These are phyloP conservation scores for Sugiyamaella japonica DNA, from an alignment of 1,139 yeast species.

Conservation along the genomic window DNA sequence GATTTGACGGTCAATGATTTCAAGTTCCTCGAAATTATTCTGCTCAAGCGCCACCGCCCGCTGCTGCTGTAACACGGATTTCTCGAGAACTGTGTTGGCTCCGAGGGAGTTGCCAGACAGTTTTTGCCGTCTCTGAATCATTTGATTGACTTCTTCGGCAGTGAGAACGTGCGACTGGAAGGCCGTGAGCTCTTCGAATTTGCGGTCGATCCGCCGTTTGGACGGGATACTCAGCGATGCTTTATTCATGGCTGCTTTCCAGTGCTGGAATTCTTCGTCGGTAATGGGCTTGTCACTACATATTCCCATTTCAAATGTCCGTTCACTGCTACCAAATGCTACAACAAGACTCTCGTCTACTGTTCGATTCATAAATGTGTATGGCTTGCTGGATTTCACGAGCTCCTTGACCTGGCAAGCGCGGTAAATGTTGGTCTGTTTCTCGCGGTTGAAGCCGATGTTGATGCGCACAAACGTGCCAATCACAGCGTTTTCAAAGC, in stretches of 20 bases:
- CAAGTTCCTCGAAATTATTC: constrained; percentile 53
- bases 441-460: constrained; percentile 66
- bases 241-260: constrained; percentile 59
- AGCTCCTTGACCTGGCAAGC: constrained; percentile 77
- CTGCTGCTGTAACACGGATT: constrained; percentile 71
- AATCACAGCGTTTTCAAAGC: constrained; percentile 63
- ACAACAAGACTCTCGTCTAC: constrained; percentile 48
- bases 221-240: constrained; percentile 64
- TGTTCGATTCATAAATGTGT: constrained; percentile 46
- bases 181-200: constrained; percentile 57
- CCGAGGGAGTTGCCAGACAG: constrained; percentile 59
- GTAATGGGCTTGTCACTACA: constrained; percentile 77
- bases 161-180: constrained; percentile 69
- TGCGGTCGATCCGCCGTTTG: constrained; percentile 63
- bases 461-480: constrained; percentile 84
- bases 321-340: constrained; percentile 67
- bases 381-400: constrained; percentile 56
- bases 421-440: constrained; percentile 69
- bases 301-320: constrained; percentile 70
- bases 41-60: constrained; percentile 74
- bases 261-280: constrained; percentile 70
- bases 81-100: constrained; percentile 76
- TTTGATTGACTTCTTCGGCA: constrained; percentile 73
- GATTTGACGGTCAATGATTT: constrained; percentile 55
- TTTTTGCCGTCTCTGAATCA: constrained; percentile 70